These are phyloP conservation scores for Russula olivacea DNA, from an alignment of 768 basidiomycete species.

Conservation along the genomic window DNA sequence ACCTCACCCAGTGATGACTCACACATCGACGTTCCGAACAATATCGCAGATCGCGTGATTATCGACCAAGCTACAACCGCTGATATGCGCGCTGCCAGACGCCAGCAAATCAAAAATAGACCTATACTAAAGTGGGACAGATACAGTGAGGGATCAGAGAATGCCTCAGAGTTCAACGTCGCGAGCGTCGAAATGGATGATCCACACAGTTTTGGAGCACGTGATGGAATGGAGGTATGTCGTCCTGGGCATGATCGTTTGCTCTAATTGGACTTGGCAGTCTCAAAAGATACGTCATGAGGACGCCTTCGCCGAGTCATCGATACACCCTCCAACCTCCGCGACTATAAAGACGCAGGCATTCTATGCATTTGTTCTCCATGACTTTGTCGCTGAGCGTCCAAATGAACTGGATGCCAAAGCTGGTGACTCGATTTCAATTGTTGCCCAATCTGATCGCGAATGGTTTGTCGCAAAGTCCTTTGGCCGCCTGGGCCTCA, in stretches of 20 bases:
- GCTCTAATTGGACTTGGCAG: neutral
- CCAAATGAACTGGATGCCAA: slow-evolving; percentile 95
- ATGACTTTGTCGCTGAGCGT: slow-evolving; percentile 94
- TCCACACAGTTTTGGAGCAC: slow-evolving; percentile 2
- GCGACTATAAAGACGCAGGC: slow-evolving; percentile 44
- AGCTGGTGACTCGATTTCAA: slow-evolving; percentile 87
- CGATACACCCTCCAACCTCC: slow-evolving; percentile 30
- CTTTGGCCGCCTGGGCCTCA: slow-evolving; percentile 89
- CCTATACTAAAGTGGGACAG: neutral
- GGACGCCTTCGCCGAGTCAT: slow-evolving; percentile 21
- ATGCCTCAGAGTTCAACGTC: slow-evolving; percentile 56
- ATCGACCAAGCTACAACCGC: slow-evolving; percentile 9
- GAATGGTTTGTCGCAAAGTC: slow-evolving; percentile 99
- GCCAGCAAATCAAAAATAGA: slow-evolving; percentile 79
- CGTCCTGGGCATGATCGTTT: neutral
- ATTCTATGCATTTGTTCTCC: slow-evolving; percentile 91
- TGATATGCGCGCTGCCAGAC: slow-evolving; percentile 36
- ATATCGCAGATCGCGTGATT: slow-evolving; percentile 3
- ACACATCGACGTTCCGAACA: neutral
- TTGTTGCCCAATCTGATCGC: slow-evolving; percentile 98
- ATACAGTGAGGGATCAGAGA: slow-evolving; percentile 71
- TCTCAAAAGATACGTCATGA: neutral
- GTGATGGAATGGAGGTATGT: neutral
- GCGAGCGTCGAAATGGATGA: slow-evolving; percentile 34
- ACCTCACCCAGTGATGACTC: no score